phyloP scores from a whole-genome alignment of 306 rosid genomes.

The Vigna angularis region DNA sequence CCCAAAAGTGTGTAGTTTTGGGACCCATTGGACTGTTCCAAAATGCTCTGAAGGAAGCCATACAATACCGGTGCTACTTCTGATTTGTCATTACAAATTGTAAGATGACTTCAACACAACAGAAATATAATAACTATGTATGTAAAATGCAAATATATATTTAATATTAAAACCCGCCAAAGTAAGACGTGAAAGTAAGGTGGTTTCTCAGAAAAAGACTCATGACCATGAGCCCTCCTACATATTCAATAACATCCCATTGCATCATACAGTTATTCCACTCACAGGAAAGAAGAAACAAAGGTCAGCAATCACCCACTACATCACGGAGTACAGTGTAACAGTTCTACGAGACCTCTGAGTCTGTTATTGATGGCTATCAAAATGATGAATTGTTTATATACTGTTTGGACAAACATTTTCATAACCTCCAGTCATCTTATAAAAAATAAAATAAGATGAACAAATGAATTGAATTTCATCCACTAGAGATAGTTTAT shows the following conservation, averaged over 20 bases:
- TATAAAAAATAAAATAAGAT: too few relatives aligned
- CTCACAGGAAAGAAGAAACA: neutral
- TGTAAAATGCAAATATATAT: slow-evolving; percentile 15
- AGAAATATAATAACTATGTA: neutral
- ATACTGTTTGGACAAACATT: neutral
- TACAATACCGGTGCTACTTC: slow-evolving; percentile 39
- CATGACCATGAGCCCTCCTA: neutral
- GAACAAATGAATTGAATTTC: too few relatives aligned
- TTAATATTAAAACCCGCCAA: slow-evolving; percentile 11
- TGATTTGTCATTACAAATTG: slow-evolving; percentile 32
- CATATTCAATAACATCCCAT: slow-evolving; percentile 3
- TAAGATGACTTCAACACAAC: slow-evolving; percentile 19
- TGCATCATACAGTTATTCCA: slow-evolving; percentile 11
- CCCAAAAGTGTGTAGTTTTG: slow-evolving; percentile 98
- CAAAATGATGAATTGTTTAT: neutral
- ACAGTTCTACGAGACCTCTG: slow-evolving; percentile 1
- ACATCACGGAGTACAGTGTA: neutral
- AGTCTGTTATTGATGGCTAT: neutral
- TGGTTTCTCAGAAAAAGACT: slow-evolving; percentile 22
- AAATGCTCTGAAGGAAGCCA: slow-evolving; percentile 88
- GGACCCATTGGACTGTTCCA: slow-evolving; percentile 94
- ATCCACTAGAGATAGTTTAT: neutral
- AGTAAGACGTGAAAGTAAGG: slow-evolving; percentile 6
- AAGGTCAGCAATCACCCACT: neutral
- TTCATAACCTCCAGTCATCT: neutral